Evolutionary conservation across 2,329 filamentous ascomycete genomes (phyloP), one percentile per base, ranked within the genome.

Genomic region (Thelonectria olida): DNA sequence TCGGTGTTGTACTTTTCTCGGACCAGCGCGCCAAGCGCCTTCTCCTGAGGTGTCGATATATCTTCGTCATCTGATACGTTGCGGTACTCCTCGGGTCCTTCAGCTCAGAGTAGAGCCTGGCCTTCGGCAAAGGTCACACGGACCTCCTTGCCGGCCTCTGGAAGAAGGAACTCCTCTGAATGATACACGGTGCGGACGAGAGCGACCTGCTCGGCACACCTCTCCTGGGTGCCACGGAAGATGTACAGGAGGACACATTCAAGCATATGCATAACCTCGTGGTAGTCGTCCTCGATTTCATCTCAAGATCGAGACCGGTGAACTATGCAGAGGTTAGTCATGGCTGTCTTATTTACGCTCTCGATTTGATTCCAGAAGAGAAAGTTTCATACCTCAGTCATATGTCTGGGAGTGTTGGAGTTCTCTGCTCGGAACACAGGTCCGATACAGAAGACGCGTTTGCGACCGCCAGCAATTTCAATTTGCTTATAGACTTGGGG

Each of bases 1-100:
- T 99, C 96, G 62, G 93, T 96, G 75, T 91, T 87, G 85, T 91
- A 97, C 81, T 97, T 97, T 71, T 92, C 85, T 58, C 92, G 90
- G 67, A 98, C 88, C 48, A 98, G 84, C 23, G 88, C 89, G 59
- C 96, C 96, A 8, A 98, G 89, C n/a, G 90, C 92, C 80, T 94
- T 94, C 77, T 96, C 92, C 74, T 95, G 90, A 0, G 92, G 89
- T 0, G 92, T 96, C 73, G 81, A 86, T 82, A 95, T 89, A 72
- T 96, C 92, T 74, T 95, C 92, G 64, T 91, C 88, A 74, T 95
- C 91, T 34, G 80, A 81, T 31, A 94, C 88, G 69, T 93, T 87
- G 67, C 78, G 78, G 77, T 80, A 89, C 72, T 92, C 90, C 57
- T 81, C 79, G 3, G 87, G 87, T 0, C 92, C 92, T 65, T 92